Percentiles rank a stretch among this genome's conserved stretches.
phyloP scores from a whole-genome alignment of 176 grass and related monocot species.

The Phoenix dactylifera region DNA sequence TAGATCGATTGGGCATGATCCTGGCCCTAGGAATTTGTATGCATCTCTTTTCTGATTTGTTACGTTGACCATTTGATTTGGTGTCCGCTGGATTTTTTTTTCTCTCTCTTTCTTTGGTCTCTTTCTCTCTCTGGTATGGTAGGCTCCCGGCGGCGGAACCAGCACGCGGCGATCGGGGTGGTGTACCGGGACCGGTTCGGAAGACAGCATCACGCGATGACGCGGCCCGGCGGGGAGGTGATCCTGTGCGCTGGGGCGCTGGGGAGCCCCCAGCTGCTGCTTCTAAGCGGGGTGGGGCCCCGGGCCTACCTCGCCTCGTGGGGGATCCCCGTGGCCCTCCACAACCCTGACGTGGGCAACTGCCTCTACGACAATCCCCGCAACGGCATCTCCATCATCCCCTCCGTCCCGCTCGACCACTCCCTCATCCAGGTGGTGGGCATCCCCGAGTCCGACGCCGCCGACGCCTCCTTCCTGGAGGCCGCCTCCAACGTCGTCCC shows the following conservation, averaged over 20 bases:
- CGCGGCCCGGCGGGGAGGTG: slow-evolving; percentile 63
- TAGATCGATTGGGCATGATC: too few relatives aligned
- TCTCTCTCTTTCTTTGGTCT: background rate
- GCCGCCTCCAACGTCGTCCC: slow-evolving; percentile 68
- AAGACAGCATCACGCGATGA: slow-evolving; percentile 49
- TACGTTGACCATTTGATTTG: too few relatives aligned
- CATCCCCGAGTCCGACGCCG: slow-evolving; percentile 39
- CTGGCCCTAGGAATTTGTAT: too few relatives aligned
- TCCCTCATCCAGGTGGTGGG: slow-evolving; percentile 89
- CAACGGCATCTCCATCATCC: slow-evolving; percentile 68
- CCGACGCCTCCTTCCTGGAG: slow-evolving; percentile 52
- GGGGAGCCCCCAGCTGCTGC: slow-evolving; percentile 67
- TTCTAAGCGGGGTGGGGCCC: slow-evolving; percentile 72
- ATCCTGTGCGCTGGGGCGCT: slow-evolving; percentile 68
- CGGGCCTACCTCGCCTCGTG: slow-evolving; percentile 43
- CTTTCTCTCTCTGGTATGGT: background rate
- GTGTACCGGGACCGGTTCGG: slow-evolving; percentile 57
- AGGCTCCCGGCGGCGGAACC: slow-evolving; percentile 12
- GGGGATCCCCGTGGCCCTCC: slow-evolving; percentile 48
- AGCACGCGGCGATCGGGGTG: slow-evolving; percentile 40
- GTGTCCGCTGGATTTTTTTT: background rate
- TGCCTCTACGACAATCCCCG: slow-evolving; percentile 83
- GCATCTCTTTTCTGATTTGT: too few relatives aligned
- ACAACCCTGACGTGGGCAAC: slow-evolving; percentile 47
- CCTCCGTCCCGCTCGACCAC: slow-evolving; percentile 55